phyloP scores from a whole-genome alignment of 2,329 filamentous ascomycete species.

The Phaeoacremonium minimum region DNA sequence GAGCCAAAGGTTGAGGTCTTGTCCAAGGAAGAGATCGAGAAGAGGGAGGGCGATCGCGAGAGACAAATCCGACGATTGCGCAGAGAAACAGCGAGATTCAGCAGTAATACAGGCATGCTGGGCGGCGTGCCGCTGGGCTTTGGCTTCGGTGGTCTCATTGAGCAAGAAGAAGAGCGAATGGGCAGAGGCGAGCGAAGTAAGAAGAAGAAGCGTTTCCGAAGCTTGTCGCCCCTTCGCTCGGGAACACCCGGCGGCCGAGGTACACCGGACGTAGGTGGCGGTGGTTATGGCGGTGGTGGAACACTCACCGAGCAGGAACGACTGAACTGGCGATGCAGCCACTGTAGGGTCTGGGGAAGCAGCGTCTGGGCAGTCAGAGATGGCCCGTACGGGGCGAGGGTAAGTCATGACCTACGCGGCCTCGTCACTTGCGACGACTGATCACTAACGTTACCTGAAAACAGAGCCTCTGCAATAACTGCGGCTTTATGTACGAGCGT shows the following conservation, averaged over 20 bases:
- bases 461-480: constrained; percentile 88
- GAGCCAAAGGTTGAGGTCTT: constrained; percentile 77
- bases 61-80: constrained; percentile 81
- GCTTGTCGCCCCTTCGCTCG: constrained; percentile 70
- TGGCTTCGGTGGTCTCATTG: constrained; percentile 44
- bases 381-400: constrained; percentile 78
- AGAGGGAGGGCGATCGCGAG: constrained; percentile 90
- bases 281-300: constrained; percentile 63
- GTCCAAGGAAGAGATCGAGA: constrained; percentile 95
- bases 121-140: constrained; percentile 63
- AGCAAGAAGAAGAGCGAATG: constrained; percentile 74
- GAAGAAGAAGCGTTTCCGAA: constrained; percentile 90
- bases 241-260: constrained; percentile 67
- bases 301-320: constrained; percentile 74
- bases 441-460: constrained; percentile 13
- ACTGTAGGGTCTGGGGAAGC: constrained; percentile 83
- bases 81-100: constrained; percentile 89
- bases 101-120: constrained; percentile 76
- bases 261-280: constrained; percentile 76
- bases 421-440: not conserved
- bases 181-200: constrained; percentile 89
- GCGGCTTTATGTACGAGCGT: constrained; percentile 82
- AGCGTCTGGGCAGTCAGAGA: constrained; percentile 94
- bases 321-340: constrained; percentile 77
- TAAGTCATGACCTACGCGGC: constrained; percentile 41